Evolutionary conservation across 106 monocot species (phyloP).

Genomic region (Cymbidium sinense): DNA sequence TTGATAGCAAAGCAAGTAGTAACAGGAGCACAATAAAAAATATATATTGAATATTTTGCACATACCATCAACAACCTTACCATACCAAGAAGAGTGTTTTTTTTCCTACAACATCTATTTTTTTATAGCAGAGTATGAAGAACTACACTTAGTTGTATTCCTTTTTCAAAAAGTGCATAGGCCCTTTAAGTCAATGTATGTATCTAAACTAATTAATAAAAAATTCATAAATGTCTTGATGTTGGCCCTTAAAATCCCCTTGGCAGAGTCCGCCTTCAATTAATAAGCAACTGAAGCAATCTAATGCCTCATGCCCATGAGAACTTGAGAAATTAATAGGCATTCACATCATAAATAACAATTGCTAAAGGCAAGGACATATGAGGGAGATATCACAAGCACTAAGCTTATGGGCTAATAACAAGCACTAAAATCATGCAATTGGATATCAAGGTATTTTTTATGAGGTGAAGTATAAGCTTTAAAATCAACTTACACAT

Average conservation of each 20-base stretch:
- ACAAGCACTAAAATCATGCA: too few species aligned
- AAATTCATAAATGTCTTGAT: neutral
- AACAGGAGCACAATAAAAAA: neutral
- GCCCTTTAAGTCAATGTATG: neutral
- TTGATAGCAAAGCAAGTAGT: too few species aligned
- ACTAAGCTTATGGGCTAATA: too few species aligned
- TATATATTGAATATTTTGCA: neutral
- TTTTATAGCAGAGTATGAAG: neutral
- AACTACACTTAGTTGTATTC: neutral
- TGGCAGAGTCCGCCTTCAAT: neutral
- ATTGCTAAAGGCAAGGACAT: neutral
- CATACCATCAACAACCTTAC: neutral
- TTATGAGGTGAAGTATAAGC: too few species aligned
- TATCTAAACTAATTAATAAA: neutral
- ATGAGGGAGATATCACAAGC: neutral
- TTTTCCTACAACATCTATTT: neutral
- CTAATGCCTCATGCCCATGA: neutral
- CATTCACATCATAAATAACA: neutral
- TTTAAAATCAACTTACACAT: too few species aligned
- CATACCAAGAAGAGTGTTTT: neutral
- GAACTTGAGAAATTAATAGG: neutral
- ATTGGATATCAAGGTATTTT: too few species aligned
- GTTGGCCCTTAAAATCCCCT: neutral
- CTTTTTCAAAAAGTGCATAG: neutral
- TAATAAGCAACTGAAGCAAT: neutral